Base-by-base conservation (phyloP, 805 yeast genomes). In the Cyberlindnera saturnus region DNA sequence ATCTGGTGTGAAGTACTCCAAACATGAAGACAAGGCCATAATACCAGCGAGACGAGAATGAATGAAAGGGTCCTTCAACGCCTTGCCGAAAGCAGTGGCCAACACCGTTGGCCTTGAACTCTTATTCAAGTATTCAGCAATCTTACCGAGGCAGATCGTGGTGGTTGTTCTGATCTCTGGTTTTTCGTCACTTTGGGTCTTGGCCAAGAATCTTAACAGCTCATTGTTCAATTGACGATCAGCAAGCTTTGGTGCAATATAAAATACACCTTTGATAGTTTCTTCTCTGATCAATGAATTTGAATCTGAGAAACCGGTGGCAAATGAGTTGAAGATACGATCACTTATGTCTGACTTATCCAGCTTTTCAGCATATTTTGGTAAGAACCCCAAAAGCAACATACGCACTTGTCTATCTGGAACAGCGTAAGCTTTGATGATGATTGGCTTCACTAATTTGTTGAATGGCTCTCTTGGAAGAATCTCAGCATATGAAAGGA, bases 161-260 rank as follows among this genome's bases (percentile, higher is more conserved):
- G 95, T 86, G 55, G 83, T 84, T 4, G 87, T 84, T 52, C 96
- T 66, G 28, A 88, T 82, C 10, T 84, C 83, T 2, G 91, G 82
- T 39, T 77, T 78, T 5, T 78, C 79, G 58, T 88, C 96, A 61
- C 72, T 75, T 58, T 87, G 96, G 9, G 88, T 73, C 53, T 81
- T 86, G 0, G 98, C 98, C 42, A 91, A 67, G 42, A 78, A 73
- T 50, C 95, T 74, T 42, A 91, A 66, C 18, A 91, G 65, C 39
- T 93, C 98, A 55, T 89, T 89, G 60, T 91, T 91, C 39, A 90
- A 68, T 59, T 86, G 95, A 43, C 96, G 74, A 32, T 81, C 86
- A 0, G 86, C 74, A 2, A 91, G 72, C 53, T 78, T 79, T 17
- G 79, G 77, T 1, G 81, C 77, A 23, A 90, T 65, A 8, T 58